phyloP scores from a whole-genome alignment of 371 early-diverging fungal species.

The Rhizopus sp. region DNA sequence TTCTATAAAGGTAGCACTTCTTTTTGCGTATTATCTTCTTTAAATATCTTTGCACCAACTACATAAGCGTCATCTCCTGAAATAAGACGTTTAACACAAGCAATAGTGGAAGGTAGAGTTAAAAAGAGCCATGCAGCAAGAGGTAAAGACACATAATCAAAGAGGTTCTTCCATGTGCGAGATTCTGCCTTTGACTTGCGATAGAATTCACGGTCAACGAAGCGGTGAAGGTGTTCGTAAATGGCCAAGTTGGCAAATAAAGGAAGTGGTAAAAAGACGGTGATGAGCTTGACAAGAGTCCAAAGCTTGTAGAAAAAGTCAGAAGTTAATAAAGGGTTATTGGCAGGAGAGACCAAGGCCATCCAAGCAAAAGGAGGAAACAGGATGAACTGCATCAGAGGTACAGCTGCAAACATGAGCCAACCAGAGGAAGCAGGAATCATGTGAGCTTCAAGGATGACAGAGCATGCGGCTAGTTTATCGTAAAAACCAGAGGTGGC shows the following conservation, averaged over 20 bases:
- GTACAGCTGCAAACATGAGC: conserved; percentile 60
- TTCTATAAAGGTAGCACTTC: not conserved
- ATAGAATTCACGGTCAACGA: conserved; percentile 49
- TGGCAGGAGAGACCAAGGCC: conserved; percentile 35
- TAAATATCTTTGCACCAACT: conserved; percentile 54
- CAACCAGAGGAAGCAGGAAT: conserved; percentile 54
- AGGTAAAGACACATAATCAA: conserved; percentile 53
- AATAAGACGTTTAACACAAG: conserved; percentile 52
- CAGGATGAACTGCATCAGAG: conserved; percentile 51
- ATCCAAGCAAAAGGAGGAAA: conserved; percentile 43
- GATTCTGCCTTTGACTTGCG: conserved; percentile 45
- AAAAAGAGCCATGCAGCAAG: conserved; percentile 59
- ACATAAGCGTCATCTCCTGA: conserved; percentile 50
- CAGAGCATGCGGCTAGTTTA: conserved; percentile 44
- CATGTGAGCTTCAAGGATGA: conserved; percentile 56
- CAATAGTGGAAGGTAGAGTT: conserved; percentile 56
- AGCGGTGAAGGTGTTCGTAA: conserved; percentile 53
- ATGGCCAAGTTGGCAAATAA: conserved; percentile 50
- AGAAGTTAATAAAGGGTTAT: conserved; percentile 47
- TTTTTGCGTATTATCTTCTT: conserved; percentile 12
- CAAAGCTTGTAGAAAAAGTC: conserved; percentile 52
- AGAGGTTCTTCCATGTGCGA: conserved; percentile 46
- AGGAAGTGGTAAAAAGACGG: conserved; percentile 55
- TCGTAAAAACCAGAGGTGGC: conserved; percentile 31
- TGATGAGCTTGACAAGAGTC: conserved; percentile 52